These are phyloP conservation scores for Jaenimonas drosophilae DNA, from an alignment of 208 protist genomes.

Conservation along the genomic window DNA sequence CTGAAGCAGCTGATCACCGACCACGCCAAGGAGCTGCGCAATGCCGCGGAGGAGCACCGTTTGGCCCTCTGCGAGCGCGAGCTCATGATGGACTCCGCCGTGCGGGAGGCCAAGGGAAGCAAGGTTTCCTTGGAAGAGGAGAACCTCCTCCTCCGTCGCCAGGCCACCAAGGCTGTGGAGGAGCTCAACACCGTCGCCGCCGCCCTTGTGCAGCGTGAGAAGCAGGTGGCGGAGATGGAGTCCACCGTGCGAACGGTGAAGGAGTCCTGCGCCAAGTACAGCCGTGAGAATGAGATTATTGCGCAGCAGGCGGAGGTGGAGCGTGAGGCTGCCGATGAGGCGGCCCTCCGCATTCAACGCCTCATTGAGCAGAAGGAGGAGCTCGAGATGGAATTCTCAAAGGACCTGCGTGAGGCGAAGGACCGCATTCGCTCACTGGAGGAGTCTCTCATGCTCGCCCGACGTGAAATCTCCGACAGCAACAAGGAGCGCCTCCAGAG, in stretches of 20 bases:
- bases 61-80: slow-evolving; percentile 57
- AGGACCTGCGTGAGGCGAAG: slow-evolving; percentile 46
- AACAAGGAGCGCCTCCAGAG: slow-evolving; percentile 35
- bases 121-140: slow-evolving; percentile 61
- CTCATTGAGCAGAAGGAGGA: slow-evolving; percentile 44
- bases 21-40: slow-evolving; percentile 48
- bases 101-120: slow-evolving; percentile 58
- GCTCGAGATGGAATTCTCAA: slow-evolving; percentile 43
- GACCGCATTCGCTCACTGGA: slow-evolving; percentile 41
- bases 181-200: slow-evolving; percentile 56
- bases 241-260: slow-evolving; percentile 14
- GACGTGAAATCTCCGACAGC: slow-evolving; percentile 29
- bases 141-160: slow-evolving; percentile 51
- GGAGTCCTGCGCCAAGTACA: slow-evolving; percentile 26
- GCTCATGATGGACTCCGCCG: slow-evolving; percentile 44
- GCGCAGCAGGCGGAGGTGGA: slow-evolving; percentile 32
- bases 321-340: slow-evolving; percentile 29
- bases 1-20: slow-evolving; percentile 21
- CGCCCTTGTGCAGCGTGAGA: slow-evolving; percentile 60
- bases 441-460: slow-evolving; percentile 27
- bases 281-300: slow-evolving; percentile 39
- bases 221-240: slow-evolving; percentile 29
- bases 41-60: slow-evolving; percentile 60
- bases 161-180: slow-evolving; percentile 44
- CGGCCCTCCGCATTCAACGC: slow-evolving; percentile 35